Evolutionary conservation across 306 rosid genomes (phyloP).

Genomic region (Casuarina glauca): DNA sequence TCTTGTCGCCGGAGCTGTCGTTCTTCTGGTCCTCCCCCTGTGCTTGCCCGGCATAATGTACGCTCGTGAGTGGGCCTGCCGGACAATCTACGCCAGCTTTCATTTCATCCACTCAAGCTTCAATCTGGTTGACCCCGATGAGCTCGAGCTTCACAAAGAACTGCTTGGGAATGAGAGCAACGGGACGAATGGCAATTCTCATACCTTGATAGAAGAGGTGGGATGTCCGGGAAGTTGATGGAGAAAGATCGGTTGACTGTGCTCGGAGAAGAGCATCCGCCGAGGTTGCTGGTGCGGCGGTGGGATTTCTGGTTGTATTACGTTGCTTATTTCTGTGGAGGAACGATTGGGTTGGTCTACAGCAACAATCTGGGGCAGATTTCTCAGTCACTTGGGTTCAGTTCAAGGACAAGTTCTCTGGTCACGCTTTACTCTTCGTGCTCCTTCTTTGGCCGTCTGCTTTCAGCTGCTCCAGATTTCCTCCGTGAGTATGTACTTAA

Average conservation of each 20-base stretch:
- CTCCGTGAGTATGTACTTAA: conserved; percentile 52
- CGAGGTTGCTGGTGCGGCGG: conserved; percentile 37
- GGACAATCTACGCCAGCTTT: conserved; percentile 16
- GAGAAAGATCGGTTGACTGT: conserved; percentile 41
- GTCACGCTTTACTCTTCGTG: conserved; percentile 78
- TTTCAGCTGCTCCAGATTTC: conserved; percentile 79
- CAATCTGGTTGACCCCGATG: conserved; percentile 22
- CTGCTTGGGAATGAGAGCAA: conserved; percentile 39
- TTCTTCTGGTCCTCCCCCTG: conserved; percentile 45
- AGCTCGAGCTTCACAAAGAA: conserved; percentile 47
- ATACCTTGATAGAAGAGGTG: conserved; percentile 25
- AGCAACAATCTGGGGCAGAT: conserved; percentile 90
- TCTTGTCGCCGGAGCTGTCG: conserved; percentile 55
- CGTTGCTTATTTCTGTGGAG: conserved; percentile 73
- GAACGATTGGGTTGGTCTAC: conserved; percentile 77
- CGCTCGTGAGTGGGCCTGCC: conserved; percentile 34
- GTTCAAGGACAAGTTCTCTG: conserved; percentile 52
- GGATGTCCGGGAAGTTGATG: conserved; percentile 37
- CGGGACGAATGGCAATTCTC: not conserved
- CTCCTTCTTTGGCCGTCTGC: conserved; percentile 87
- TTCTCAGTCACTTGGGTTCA: conserved; percentile 65
- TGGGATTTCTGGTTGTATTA: conserved; percentile 85
- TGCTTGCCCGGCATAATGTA: conserved; percentile 47
- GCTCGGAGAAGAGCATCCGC: conserved; percentile 70
- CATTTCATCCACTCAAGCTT: conserved; percentile 23